Conservation (phyloP, 2,329 filamentous ascomycete species). For the Xylaria sp. region DNA sequence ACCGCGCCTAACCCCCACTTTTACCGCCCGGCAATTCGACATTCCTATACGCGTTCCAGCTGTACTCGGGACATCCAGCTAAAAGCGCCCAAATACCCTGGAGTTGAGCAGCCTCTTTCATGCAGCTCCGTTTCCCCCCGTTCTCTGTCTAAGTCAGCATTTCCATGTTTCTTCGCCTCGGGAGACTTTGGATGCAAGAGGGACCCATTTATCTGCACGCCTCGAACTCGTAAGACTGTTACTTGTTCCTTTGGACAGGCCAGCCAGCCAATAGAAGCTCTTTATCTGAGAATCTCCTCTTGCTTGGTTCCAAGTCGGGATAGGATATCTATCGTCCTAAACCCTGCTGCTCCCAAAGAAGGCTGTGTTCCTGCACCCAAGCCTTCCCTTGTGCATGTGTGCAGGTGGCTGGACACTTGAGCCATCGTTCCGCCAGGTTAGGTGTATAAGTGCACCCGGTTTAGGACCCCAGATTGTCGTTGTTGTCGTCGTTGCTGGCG, state of each 20-base stretch:
- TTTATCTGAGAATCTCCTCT: conserved; percentile 23
- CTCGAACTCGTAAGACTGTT: conserved; percentile 26
- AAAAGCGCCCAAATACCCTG: neutral
- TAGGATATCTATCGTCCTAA: conserved; percentile 9
- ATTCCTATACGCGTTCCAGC: conserved; percentile 3
- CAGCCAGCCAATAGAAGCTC: conserved; percentile 27
- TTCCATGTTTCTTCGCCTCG: conserved; percentile 13
- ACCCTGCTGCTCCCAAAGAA: conserved; percentile 30
- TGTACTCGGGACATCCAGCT: conserved; percentile 13
- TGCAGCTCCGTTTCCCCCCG: conserved; percentile 10
- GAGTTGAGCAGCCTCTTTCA: conserved; percentile 12
- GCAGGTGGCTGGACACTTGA: conserved; percentile 32
- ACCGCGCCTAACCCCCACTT: conserved; percentile 40
- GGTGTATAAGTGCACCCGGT: conserved; percentile 13
- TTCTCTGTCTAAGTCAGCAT: conserved; percentile 15
- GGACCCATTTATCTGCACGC: conserved; percentile 23
- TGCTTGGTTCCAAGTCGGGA: conserved; percentile 20
- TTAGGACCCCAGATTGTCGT: conserved; percentile 8
- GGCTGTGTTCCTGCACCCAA: conserved; percentile 35
- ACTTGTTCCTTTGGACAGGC: conserved; percentile 12
- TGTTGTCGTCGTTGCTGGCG: conserved; percentile 2
- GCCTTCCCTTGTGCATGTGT: conserved; percentile 36
- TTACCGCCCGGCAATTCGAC: conserved; percentile 47
- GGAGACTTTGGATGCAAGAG: conserved; percentile 19
- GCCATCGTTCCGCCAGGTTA: neutral